Base-by-base conservation (phyloP, 1,284 basidiomycete genomes). In the Cronartium quercuum region DNA sequence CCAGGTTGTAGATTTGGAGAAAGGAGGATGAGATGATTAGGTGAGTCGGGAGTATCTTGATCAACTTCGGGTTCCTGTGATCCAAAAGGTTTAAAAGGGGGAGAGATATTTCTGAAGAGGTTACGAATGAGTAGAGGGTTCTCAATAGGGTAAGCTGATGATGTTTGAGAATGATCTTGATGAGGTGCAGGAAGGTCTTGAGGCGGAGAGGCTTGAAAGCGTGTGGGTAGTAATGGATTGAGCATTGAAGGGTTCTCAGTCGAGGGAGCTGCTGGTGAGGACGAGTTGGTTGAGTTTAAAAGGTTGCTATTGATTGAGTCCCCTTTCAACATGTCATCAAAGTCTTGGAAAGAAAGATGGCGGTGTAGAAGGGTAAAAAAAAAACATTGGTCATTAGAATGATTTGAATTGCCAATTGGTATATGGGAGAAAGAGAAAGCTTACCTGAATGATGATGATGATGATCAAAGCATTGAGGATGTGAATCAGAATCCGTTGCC, bases 11-110 rank as follows among this genome's bases (percentile, higher is more conserved):
- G 21, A 51, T 15, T 15, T 51, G 60, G 40, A 18, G 68, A 42
- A 18, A 13, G 29, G 15, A 35, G 42, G 44, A 51, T 55, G 13
- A 44, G 58, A 21, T 57, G 61, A 62, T 70, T 42, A 44, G 42
- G 42, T 38, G 44, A 37, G 29, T 34, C 29, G 6, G 60, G 40
- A 3, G 66, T 58, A 38, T 68, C 66, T 58, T 55, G 40, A 70
- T 70, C 68, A 34, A 61, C 38, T 18, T 70, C 68, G 9, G 24
- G 13, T 4, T 40, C 55, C 57, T 41, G 18, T 15, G 57, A 35
- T 44, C n/a, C 58, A 51, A 70, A 70, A 6, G 68, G 68, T 24
- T 70, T 70, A 61, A 63, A 70, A 1, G 68, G 68, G 29, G 68
- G 68, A 34, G 68, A 63, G 34, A 63, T 51, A 47, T n/a, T 29